These are phyloP conservation scores for Pseudogymnoascus sp. DNA, from an alignment of 2,329 filamentous ascomycete species.

Conservation along the genomic window DNA sequence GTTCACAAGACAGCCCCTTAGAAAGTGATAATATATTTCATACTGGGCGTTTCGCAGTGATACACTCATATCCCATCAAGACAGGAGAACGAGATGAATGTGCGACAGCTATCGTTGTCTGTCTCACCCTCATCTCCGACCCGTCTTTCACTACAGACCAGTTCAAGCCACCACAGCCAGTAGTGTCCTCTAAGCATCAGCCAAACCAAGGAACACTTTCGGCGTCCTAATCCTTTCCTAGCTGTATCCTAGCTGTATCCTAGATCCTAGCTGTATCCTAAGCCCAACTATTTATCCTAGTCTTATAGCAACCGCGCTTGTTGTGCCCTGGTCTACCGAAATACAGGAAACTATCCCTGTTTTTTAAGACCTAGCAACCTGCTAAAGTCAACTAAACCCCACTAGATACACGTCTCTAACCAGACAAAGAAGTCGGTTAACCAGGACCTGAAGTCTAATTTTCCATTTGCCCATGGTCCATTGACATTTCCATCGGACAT, in stretches of 20 bases:
- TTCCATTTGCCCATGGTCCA: not conserved
- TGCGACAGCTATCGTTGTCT: not conserved
- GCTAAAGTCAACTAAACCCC: not conserved
- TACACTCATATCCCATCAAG: not conserved
- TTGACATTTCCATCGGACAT: not conserved
- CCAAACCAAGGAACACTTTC: not conserved
- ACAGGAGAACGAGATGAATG: conserved; percentile 1
- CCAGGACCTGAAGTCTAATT: conserved; percentile 2
- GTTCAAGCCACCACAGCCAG: not conserved
- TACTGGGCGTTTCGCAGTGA: not conserved
- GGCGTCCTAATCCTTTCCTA: not conserved
- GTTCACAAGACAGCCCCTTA: not conserved
- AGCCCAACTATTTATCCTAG: not conserved
- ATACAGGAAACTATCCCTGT: conserved; percentile 1
- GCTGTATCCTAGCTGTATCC: not conserved
- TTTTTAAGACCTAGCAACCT: not conserved
- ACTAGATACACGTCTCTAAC: not conserved
- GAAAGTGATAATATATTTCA: not conserved
- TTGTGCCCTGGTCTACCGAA: not conserved
- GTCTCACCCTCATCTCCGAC: conserved; percentile 8
- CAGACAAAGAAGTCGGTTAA: not conserved
- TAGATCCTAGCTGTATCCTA: not conserved
- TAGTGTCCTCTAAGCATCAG: not conserved
- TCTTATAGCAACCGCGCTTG: not conserved
- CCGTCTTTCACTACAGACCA: not conserved